A percentile compares a stretch with the other conserved stretches of the same genome.
Conservation (phyloP, 495 filamentous ascomycete species). For the Daldinia concentrica region DNA sequence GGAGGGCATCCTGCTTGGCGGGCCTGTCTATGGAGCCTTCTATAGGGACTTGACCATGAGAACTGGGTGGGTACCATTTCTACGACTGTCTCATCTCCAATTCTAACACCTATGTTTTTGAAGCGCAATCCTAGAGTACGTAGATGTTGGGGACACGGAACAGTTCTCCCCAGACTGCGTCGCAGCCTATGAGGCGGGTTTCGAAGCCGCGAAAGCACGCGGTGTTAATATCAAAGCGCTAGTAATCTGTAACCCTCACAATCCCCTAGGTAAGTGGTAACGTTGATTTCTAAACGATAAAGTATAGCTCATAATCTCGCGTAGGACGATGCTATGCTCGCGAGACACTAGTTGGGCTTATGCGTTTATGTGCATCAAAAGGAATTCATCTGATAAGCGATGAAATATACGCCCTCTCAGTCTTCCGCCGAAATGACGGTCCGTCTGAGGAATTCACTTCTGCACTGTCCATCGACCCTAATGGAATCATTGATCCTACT, state of each 20-base stretch:
- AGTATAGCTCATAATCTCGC: conserved; percentile 10
- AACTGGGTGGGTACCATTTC: conserved; percentile 37
- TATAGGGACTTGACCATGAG: conserved; percentile 38
- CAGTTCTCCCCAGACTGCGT: conserved; percentile 52
- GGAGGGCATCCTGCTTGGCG: conserved; percentile 61
- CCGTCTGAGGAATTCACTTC: conserved; percentile 59
- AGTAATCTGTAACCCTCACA: conserved; percentile 69
- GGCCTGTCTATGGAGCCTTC: conserved; percentile 63
- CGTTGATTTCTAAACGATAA: background rate
- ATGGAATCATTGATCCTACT: conserved; percentile 58
- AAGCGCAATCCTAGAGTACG: conserved; percentile 52
- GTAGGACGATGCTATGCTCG: conserved; percentile 61
- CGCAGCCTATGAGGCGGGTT: conserved; percentile 36
- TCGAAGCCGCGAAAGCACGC: conserved; percentile 35
- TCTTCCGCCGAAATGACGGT: conserved; percentile 55
- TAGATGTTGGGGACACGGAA: conserved; percentile 56
- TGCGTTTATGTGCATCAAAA: conserved; percentile 64
- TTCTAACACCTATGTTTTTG: conserved; percentile 29
- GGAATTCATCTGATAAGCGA: conserved; percentile 68
- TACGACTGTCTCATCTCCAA: background rate
- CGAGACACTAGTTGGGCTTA: conserved; percentile 56
- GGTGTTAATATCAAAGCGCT: conserved; percentile 57
- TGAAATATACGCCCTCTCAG: conserved; percentile 69
- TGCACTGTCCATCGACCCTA: conserved; percentile 58
- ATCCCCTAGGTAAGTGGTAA: conserved; percentile 61